These are phyloP conservation scores for Tylopilus sp. DNA, from an alignment of 1,284 basidiomycete genomes.

Conservation along the genomic window DNA sequence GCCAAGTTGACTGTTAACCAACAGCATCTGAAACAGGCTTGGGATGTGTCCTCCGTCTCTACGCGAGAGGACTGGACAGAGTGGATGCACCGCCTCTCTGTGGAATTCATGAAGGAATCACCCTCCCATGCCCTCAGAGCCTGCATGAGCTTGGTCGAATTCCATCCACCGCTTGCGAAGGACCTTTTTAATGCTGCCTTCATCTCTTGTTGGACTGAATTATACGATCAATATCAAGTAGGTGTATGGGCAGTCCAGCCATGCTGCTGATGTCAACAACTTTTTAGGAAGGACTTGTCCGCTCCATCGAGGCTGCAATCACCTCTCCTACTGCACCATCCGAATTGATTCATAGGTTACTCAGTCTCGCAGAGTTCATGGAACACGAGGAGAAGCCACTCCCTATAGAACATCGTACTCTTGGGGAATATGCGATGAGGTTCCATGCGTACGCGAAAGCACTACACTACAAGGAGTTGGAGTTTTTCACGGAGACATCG, in stretches of 20 bases:
- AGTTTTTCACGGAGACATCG: slow-evolving; percentile 90
- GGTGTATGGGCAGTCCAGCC: slow-evolving; percentile 17
- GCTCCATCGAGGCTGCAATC: slow-evolving; percentile 87
- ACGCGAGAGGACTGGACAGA: slow-evolving; percentile 92
- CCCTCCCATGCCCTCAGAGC: slow-evolving; percentile 96
- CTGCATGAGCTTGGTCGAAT: slow-evolving; percentile 91
- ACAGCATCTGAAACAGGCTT: slow-evolving; percentile 95
- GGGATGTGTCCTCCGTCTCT: slow-evolving; percentile 84
- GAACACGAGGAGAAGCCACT: slow-evolving; percentile 98
- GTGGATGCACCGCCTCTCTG: slow-evolving; percentile 92
- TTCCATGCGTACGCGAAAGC: slow-evolving; percentile 98
- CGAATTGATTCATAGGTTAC: slow-evolving; percentile 89
- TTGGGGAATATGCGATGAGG: slow-evolving; percentile 92
- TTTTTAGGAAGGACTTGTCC: slow-evolving; percentile 84
- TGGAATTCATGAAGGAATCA: slow-evolving; percentile 98
- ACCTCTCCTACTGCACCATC: slow-evolving; percentile 77
- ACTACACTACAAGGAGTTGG: slow-evolving; percentile 97
- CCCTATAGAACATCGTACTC: slow-evolving; percentile 89
- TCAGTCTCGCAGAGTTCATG: slow-evolving; percentile 99
- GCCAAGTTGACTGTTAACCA: slow-evolving; percentile 95
- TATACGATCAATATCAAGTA: slow-evolving; percentile 96
- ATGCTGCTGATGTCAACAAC: slow-evolving; percentile 5
- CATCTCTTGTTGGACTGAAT: slow-evolving; percentile 95
- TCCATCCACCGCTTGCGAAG: slow-evolving; percentile 87
- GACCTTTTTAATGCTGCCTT: slow-evolving; percentile 99